Base-by-base conservation (phyloP, 768 basidiomycete genomes). In the Suillus discolor region DNA sequence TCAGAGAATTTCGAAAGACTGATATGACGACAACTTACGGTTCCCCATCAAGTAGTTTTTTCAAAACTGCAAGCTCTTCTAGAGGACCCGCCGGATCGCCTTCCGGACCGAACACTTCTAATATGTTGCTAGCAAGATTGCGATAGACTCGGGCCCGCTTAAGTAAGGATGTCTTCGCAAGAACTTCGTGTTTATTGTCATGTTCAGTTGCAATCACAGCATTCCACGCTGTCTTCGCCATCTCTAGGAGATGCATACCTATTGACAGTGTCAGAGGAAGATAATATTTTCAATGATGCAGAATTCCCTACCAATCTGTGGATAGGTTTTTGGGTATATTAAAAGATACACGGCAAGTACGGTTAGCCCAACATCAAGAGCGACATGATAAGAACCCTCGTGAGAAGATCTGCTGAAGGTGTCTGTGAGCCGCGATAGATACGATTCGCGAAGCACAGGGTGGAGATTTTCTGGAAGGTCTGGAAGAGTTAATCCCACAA, bases 211-310 rank as follows among this genome's bases (percentile, higher is more conserved):
- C 78, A 23, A 88, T 71, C 28, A 80, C 74, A 16, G 80, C 83
- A 72, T 94, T 93, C 92, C 92, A 94, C 8, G 82, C 80, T 0
- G 90, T 89, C 79, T 93, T 93, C 2, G 91, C 84, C 72, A 92
- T 76, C 71, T 94, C 92, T 23, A 93, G 73, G 13, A 87, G 77
- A 74, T 94, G 93, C 79, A 92, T 81, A 16, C 92, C 92, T 94
- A 63, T 23, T 44, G 57, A n/a, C 47, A 64, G 20, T 25, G 64
- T 31, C 62, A 16, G 45, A 41, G 51, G 3, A 60, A 60, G 53
- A 11, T 11, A 18, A 28, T 1, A 41, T 28, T 25, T 38, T 42
- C 11, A 44, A 36, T 36, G 20, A 67, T 9, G 25, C 31, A 62
- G 8, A 39, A 18, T 15, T 39, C 74, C 84, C 68, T 62, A 91